phyloP scores from a whole-genome alignment of 2,329 filamentous ascomycete genomes.

The Cercospora berteroae region DNA sequence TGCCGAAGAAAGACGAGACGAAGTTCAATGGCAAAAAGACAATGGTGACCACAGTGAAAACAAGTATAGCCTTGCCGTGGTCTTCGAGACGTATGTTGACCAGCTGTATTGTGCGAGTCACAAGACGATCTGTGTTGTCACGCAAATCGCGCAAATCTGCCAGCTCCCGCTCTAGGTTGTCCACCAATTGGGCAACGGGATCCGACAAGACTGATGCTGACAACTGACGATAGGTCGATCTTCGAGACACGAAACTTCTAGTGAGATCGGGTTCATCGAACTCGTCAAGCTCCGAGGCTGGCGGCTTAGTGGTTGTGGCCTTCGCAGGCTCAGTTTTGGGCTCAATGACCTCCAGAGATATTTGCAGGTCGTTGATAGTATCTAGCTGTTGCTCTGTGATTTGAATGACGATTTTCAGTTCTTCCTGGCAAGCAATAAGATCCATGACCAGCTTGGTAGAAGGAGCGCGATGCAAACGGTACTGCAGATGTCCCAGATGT shows the following conservation, averaged over 20 bases:
- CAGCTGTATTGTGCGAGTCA: constrained; percentile 46
- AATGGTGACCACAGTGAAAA: constrained; percentile 48
- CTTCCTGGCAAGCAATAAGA: constrained; percentile 46
- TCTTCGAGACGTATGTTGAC: constrained; percentile 49
- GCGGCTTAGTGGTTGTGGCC: neutral
- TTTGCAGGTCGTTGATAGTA: constrained; percentile 37
- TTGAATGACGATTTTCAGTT: constrained; percentile 47
- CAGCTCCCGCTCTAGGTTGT: constrained; percentile 44
- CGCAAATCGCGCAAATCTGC: constrained; percentile 42
- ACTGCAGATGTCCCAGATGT: constrained; percentile 45
- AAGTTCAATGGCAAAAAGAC: constrained; percentile 48
- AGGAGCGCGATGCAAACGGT: constrained; percentile 43
- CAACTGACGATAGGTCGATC: constrained; percentile 41
- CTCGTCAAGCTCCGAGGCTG: neutral
- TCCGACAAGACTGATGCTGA: constrained; percentile 41
- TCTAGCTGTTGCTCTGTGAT: constrained; percentile 45
- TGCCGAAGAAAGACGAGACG: constrained; percentile 46
- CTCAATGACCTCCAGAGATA: constrained; percentile 2
- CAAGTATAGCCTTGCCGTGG: constrained; percentile 45
- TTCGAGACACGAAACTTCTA: constrained; percentile 25
- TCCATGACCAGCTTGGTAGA: constrained; percentile 48
- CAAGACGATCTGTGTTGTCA: constrained; percentile 45
- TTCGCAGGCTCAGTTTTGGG: neutral
- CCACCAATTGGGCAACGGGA: constrained; percentile 41
- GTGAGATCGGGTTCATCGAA: constrained; percentile 13